These are phyloP conservation scores for Gynochthodes officinalis DNA, from an alignment of 257 asterid species.

Conservation along the genomic window DNA sequence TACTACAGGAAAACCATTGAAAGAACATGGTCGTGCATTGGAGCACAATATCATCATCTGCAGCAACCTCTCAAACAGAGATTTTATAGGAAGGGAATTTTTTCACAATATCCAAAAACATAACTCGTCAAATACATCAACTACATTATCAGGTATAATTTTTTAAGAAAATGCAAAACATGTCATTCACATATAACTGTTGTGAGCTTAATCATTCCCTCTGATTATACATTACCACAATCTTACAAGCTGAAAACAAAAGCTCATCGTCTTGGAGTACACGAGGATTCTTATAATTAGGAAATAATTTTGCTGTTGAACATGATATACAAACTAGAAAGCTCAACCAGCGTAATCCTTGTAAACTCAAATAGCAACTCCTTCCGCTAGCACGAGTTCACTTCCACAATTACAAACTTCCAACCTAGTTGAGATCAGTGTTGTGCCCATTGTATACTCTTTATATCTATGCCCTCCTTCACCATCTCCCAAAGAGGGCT, in stretches of 20 bases:
- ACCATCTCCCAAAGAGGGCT: conserved; percentile 97
- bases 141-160: not conserved
- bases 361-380: not conserved
- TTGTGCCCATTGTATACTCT: conserved; percentile 88
- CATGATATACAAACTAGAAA: not conserved
- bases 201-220: not conserved
- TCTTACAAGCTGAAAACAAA: conserved; percentile 9
- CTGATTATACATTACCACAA: conserved; percentile 4
- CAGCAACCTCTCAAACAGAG: not conserved
- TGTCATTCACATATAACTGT: not conserved
- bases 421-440: conserved; percentile 33
- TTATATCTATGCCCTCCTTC: conserved; percentile 88
- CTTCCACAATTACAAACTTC: conserved; percentile 1
- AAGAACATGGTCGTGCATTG: not conserved
- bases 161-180: not conserved
- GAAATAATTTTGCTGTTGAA: not conserved
- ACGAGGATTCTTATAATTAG: not conserved
- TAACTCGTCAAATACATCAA: not conserved
- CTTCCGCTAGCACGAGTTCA: not conserved
- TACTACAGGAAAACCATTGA: not conserved
- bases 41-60: not conserved
- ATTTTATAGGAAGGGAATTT: not conserved
- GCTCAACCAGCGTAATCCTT: not conserved
- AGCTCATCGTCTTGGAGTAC: not conserved
- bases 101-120: not conserved